Conservation (phyloP, 768 basidiomycete species). For the Serendipita sp. region DNA sequence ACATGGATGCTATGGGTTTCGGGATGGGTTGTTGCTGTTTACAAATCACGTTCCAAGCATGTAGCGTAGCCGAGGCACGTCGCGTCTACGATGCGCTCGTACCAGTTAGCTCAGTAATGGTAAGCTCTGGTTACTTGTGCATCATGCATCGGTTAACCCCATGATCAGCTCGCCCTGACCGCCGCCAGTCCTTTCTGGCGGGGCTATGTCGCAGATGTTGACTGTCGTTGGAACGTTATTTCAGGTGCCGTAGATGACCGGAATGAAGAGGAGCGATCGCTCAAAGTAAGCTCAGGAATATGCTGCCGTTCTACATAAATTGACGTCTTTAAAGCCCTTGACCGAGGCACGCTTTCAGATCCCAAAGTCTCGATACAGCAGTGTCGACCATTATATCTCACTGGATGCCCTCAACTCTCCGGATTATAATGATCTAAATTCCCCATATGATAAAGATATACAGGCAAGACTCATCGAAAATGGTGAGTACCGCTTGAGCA, state of each 20-base stretch:
- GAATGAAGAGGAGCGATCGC: constrained; percentile 84
- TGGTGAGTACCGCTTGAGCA: constrained; percentile 33
- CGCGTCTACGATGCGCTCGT: constrained; percentile 92
- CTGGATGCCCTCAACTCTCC: constrained; percentile 73
- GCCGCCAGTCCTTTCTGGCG: constrained; percentile 92
- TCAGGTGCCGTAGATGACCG: constrained; percentile 97
- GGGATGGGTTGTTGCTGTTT: constrained; percentile 99
- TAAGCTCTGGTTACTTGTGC: constrained; percentile 21
- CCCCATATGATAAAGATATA: constrained; percentile 64
- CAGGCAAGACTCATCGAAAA: constrained; percentile 56
- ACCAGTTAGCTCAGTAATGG: constrained; percentile 90
- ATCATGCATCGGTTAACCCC: background rate
- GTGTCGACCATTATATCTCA: constrained; percentile 87
- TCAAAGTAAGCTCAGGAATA: constrained; percentile 36
- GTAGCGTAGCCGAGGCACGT: constrained; percentile 81
- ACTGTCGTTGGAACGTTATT: constrained; percentile 98
- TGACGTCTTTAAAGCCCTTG: constrained; percentile 39
- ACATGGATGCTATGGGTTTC: constrained; percentile 99
- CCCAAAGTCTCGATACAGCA: constrained; percentile 95
- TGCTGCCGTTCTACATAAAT: too few species aligned
- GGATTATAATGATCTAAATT: constrained; percentile 80
- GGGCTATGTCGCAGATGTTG: constrained; percentile 89
- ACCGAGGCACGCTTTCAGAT: constrained; percentile 59
- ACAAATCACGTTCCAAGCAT: constrained; percentile 94
- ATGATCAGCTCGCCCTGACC: constrained; percentile 66